Conservation (phyloP, 371 early-diverging fungal species). For the Fennellomyces sp. region DNA sequence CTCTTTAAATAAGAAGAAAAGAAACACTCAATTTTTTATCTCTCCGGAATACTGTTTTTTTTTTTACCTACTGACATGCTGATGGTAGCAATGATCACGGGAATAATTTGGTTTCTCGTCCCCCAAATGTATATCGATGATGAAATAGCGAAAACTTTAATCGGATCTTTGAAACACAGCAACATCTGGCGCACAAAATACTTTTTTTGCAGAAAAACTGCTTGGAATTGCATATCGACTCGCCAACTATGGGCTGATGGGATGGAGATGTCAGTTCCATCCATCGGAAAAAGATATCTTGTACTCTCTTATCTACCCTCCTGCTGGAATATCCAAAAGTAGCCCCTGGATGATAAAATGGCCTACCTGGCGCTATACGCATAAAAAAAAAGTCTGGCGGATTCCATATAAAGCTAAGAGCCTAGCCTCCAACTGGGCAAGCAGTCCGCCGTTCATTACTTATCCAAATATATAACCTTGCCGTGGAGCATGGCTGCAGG, state of each 20-base stretch:
- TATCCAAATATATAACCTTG: background rate
- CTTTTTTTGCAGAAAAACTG: background rate
- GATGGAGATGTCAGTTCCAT: too few relatives aligned
- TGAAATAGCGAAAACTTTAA: constrained; percentile 6
- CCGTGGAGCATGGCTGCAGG: background rate
- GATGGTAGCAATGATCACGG: constrained; percentile 6
- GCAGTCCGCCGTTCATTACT: background rate
- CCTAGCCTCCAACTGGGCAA: background rate
- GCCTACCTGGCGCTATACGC: background rate
- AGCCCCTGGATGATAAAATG: background rate
- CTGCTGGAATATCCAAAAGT: too few relatives aligned
- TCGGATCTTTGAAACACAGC: constrained; percentile 12
- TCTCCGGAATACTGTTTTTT: background rate
- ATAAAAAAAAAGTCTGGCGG: background rate
- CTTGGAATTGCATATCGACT: background rate
- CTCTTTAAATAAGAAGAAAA: constrained; percentile 40
- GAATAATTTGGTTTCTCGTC: background rate
- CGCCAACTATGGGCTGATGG: too few relatives aligned
- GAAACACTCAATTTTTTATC: background rate
- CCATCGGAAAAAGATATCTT: too few relatives aligned
- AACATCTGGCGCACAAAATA: background rate
- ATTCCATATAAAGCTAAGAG: constrained; percentile 1
- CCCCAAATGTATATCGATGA: constrained; percentile 3
- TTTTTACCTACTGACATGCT: constrained; percentile 12
- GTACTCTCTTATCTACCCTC: background rate